phyloP scores from a whole-genome alignment of 192 early-diverging fungal genomes.

The Coemansia sp. region DNA sequence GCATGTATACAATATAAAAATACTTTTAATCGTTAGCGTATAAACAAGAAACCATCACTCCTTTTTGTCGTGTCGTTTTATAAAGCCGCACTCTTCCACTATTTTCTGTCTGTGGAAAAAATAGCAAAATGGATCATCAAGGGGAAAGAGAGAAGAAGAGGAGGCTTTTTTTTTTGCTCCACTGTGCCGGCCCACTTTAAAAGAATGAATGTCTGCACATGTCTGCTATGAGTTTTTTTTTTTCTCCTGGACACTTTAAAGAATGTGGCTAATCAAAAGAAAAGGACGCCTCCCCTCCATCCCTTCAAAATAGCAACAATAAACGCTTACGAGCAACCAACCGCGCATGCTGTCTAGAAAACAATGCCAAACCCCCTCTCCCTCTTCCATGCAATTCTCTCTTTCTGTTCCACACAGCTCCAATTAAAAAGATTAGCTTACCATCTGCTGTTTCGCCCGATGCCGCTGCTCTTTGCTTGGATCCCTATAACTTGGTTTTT shows the following conservation, averaged over 20 bases:
- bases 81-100: background rate
- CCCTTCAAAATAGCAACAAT: background rate
- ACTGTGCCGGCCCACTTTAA: background rate
- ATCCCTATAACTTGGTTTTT: background rate
- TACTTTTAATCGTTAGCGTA: background rate
- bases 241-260: background rate
- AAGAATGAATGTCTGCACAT: constrained; percentile 5
- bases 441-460: background rate
- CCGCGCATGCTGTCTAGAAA: background rate
- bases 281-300: background rate
- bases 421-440: constrained; percentile 2
- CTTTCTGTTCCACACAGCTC: background rate
- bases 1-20: background rate
- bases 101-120: constrained; percentile 1
- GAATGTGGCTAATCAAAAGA: background rate
- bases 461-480: background rate
- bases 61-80: background rate
- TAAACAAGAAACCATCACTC: background rate
- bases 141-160: background rate
- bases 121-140: background rate
- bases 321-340: background rate
- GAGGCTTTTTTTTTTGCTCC: background rate
- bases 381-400: background rate
- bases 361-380: background rate
- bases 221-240: background rate